Evolutionary conservation across 352 stramenopile species (phyloP).

Genomic region (Globisporangium canariense): DNA sequence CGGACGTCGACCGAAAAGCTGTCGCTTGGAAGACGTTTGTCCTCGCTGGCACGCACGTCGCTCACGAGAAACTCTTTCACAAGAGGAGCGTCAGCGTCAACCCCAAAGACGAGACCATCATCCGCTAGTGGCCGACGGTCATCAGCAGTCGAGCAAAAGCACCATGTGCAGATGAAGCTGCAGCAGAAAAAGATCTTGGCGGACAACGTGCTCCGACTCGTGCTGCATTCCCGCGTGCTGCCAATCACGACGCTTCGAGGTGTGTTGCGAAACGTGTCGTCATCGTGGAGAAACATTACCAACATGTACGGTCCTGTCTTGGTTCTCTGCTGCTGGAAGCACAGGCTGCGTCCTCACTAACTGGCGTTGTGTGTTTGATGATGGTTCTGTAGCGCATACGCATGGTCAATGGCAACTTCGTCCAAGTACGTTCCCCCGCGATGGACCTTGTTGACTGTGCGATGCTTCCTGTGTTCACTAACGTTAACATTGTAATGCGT

Average conservation of each 20-base stretch:
- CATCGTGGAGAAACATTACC: conserved; percentile 38
- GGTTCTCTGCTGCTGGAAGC: not conserved
- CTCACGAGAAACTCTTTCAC: not conserved
- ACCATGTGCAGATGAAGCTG: conserved; percentile 2
- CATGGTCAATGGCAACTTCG: conserved; percentile 52
- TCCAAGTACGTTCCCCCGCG: conserved; percentile 29
- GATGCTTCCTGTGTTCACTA: not conserved
- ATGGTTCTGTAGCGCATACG: conserved; percentile 32
- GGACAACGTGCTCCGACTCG: conserved; percentile 39
- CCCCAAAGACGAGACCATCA: not conserved
- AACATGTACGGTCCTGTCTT: conserved; percentile 33
- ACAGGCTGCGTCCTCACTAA: not conserved
- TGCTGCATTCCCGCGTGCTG: conserved; percentile 43
- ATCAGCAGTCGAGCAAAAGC: not conserved
- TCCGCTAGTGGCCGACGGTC: not conserved
- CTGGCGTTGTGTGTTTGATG: not conserved
- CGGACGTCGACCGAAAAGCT: conserved; percentile 1
- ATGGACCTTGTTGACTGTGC: not conserved
- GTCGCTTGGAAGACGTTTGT: not conserved
- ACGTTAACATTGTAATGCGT: not conserved
- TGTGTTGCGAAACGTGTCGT: conserved; percentile 39
- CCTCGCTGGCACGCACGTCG: conserved; percentile 4
- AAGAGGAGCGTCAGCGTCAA: not conserved
- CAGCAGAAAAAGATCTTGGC: conserved; percentile 25
- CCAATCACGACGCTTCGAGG: conserved; percentile 27